A percentile compares a stretch with the other conserved stretches of the same genome.
Evolutionary conservation across 1,284 basidiomycete genomes (phyloP).

Genomic region (Somion occarium): DNA sequence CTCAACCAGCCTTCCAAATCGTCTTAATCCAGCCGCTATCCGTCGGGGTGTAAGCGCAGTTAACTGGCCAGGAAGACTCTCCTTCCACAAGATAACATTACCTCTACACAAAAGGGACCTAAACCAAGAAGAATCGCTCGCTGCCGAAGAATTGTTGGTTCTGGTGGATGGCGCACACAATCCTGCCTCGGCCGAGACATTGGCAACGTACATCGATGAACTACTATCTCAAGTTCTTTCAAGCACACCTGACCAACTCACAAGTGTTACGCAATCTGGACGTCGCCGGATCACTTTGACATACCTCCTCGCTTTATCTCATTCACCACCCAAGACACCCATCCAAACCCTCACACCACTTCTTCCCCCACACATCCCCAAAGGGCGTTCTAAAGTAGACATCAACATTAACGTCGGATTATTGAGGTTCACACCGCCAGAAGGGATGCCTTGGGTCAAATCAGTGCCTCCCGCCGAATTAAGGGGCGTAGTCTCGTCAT

Average conservation of each 20-base stretch:
- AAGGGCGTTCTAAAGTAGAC: constrained; percentile 10
- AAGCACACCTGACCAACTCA: too few species aligned
- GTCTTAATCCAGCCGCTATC: constrained; percentile 47
- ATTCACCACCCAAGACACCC: constrained; percentile 79
- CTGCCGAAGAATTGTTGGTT: constrained; percentile 37
- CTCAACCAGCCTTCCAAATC: constrained; percentile 19
- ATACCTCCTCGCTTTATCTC: constrained; percentile 74
- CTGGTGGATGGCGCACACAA: constrained; percentile 97
- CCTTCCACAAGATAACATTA: constrained; percentile 46
- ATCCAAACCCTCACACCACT: constrained; percentile 65
- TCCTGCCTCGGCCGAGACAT: constrained; percentile 68
- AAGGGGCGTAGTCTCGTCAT: constrained; percentile 33
- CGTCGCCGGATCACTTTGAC: constrained; percentile 39
- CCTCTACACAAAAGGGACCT: constrained; percentile 15
- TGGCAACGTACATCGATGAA: constrained; percentile 67
- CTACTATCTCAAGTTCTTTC: constrained; percentile 25
- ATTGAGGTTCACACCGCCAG: constrained; percentile 65
- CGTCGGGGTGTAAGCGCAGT: constrained; percentile 53
- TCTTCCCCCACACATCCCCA: constrained; percentile 31
- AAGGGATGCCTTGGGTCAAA: constrained; percentile 90
- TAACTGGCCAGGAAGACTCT: constrained; percentile 83
- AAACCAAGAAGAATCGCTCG: too few species aligned
- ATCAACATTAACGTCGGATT: constrained; percentile 44
- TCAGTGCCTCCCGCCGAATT: constrained; percentile 51
- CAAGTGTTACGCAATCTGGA: neutral